A percentile compares a stretch with the other conserved stretches of the same genome.
phyloP scores from a whole-genome alignment of 345 rosid species.

The Diplotaxis tenuifolia region DNA sequence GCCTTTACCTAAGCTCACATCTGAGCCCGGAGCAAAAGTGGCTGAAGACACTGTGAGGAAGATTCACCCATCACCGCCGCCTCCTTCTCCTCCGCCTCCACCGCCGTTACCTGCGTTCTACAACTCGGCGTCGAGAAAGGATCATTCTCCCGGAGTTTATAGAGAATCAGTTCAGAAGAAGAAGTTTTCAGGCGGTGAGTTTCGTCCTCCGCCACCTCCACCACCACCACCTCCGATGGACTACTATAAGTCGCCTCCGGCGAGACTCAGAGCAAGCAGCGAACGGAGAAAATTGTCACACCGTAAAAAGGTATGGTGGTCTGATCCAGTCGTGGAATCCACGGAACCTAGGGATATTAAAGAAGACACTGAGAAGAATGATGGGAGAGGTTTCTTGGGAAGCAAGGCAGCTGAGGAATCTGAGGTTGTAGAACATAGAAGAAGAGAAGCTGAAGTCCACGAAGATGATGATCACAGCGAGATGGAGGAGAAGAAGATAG shows the following conservation, averaged over 20 bases:
- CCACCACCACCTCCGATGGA: conserved; percentile 61
- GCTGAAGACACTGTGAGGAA: conserved; percentile 52
- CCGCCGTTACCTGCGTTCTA: conserved; percentile 47
- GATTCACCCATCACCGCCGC: conserved; percentile 11
- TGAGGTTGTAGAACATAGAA: conserved; percentile 18
- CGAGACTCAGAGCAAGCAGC: conserved; percentile 30
- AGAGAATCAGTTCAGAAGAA: conserved; percentile 28
- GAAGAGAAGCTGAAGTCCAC: conserved; percentile 5
- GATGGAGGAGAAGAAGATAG: conserved; percentile 4
- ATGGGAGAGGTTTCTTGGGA: conserved; percentile 23
- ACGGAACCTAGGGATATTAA: conserved; percentile 25
- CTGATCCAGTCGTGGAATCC: conserved; percentile 31
- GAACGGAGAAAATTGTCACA: conserved; percentile 32
- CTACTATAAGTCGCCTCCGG: conserved; percentile 38
- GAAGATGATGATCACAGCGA: background rate
- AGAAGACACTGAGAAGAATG: conserved; percentile 27
- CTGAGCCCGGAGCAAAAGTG: conserved; percentile 43
- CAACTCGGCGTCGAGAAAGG: conserved; percentile 38
- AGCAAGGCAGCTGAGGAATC: conserved; percentile 41
- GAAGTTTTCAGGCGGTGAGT: conserved; percentile 13
- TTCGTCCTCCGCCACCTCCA: conserved; percentile 64
- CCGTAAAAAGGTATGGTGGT: conserved; percentile 33
- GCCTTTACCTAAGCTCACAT: conserved; percentile 41
- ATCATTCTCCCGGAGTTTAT: background rate
- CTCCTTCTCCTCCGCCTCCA: conserved; percentile 62